These are phyloP conservation scores for Punctularia strigosozonata DNA, from an alignment of 768 basidiomycete genomes.

Conservation along the genomic window DNA sequence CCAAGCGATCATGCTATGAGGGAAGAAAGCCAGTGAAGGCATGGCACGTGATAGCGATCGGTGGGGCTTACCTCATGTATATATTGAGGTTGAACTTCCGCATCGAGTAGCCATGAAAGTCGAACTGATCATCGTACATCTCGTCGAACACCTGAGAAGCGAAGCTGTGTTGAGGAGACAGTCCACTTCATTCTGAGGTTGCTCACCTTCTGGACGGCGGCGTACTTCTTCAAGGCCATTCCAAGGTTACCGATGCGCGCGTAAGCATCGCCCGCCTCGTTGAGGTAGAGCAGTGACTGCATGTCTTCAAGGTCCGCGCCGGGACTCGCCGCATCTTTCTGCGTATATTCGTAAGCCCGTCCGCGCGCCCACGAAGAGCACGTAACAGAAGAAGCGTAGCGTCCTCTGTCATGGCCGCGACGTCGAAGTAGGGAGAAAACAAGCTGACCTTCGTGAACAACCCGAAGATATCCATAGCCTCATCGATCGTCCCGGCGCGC, in stretches of 20 bases:
- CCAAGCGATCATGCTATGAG: constrained; percentile 60
- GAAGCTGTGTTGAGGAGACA: background rate
- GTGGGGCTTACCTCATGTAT: constrained; percentile 61
- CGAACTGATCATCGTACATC: constrained; percentile 91
- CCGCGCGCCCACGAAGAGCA: no score
- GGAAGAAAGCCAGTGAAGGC: constrained; percentile 4
- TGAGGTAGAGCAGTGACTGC: constrained; percentile 84
- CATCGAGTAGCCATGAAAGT: constrained; percentile 93
- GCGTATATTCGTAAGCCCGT: no score
- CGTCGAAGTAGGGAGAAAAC: constrained; percentile 2
- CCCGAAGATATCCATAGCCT: constrained; percentile 64
- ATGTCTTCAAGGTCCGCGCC: constrained; percentile 84
- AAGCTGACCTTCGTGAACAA: constrained; percentile 80
- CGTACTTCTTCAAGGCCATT: constrained; percentile 79
- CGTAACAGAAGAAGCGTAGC: no score
- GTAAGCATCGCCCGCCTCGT: constrained; percentile 72
- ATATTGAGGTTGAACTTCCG: constrained; percentile 81
- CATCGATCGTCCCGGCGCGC: constrained; percentile 67
- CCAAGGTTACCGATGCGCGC: constrained; percentile 51
- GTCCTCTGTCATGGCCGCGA: no score
- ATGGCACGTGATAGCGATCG: background rate
- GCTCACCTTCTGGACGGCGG: constrained; percentile 59
- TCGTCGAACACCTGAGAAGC: constrained; percentile 60
- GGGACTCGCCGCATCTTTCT: constrained; percentile 80
- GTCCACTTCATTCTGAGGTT: background rate